Base-by-base conservation (phyloP, 768 basidiomycete genomes). In the Russula vinacea region DNA sequence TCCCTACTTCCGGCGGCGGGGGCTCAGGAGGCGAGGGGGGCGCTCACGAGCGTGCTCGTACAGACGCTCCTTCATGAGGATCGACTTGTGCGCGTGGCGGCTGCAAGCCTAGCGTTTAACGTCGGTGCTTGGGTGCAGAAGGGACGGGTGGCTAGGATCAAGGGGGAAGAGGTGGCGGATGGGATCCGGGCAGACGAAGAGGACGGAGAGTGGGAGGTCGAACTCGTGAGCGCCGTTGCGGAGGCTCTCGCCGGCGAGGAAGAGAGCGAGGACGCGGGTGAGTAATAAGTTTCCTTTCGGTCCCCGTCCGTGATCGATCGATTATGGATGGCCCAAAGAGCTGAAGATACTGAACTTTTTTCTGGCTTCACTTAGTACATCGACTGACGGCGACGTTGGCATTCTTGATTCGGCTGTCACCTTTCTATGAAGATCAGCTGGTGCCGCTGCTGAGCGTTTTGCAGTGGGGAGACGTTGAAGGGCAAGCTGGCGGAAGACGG, bases 151-250 rank as follows among this genome's bases (percentile, higher is more conserved):
- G 84, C 81, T 50, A 73, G 71, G 62, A 60, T 74, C 50, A 72
- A 71, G 44, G 75, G 74, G 26, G 76, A 68, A 16, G 64, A 65
- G 35, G 70, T 62, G 22, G 69, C 68, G 26, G 71, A 72, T 44
- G 73, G 72, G 37, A 71, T 65, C 19, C 75, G 74, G 3, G 79
- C 78, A 32, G 78, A 76, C 14, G 77, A 77, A 44, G 85, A 83
- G 57, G 83, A 85, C 58, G 90, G 82, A n/a, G 93, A 94, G 59
- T 94, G 92, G 91, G 86, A 92, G 70, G 78, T 90, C 0, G 95
- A 97, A 77, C 74, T 96, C 37, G 78, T 87, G 2, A 90, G 88
- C 70, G 95, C 90, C 0, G 71, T 97, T n/a, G 72, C 94, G 0
- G 91, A 93, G 73, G 90, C 89, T 19, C 70, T 96, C 22, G 80